Evolutionary conservation across 164 flowering plant species (phyloP).

Genomic region (Vitis cinerea): DNA sequence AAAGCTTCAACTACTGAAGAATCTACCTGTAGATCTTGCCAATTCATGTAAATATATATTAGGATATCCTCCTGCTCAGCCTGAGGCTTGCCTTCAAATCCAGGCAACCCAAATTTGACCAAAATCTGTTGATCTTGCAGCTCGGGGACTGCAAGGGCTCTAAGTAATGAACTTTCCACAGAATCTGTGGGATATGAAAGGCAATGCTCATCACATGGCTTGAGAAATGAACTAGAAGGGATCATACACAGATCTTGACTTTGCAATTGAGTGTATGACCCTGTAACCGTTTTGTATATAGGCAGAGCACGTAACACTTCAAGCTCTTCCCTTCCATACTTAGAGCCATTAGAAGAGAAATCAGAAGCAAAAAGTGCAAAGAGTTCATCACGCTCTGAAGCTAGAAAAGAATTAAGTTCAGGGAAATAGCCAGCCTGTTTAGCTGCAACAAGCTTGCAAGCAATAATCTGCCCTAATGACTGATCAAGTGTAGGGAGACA

Average conservation of each 20-base stretch:
- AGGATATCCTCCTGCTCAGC: constrained; percentile 80
- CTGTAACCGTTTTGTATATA: constrained; percentile 69
- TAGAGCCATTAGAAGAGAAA: constrained; percentile 47
- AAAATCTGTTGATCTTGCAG: constrained; percentile 78
- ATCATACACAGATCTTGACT: constrained; percentile 70
- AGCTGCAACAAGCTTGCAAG: constrained; percentile 80
- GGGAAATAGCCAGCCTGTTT: constrained; percentile 78
- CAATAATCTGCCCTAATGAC: constrained; percentile 77
- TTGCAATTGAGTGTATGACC: constrained; percentile 59
- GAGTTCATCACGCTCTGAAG: constrained; percentile 62
- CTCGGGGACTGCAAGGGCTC: constrained; percentile 78
- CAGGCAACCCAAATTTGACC: constrained; percentile 86
- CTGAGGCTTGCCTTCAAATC: constrained; percentile 64
- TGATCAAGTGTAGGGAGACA: constrained; percentile 60
- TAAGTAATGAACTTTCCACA: constrained; percentile 48
- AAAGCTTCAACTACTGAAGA: constrained; percentile 60
- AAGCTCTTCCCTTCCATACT: constrained; percentile 68
- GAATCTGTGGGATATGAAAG: constrained; percentile 60
- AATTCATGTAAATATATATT: constrained; percentile 70
- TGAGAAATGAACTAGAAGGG: constrained; percentile 76
- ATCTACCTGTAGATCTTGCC: constrained; percentile 81
- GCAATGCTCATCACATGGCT: constrained; percentile 73
- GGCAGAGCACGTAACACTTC: constrained; percentile 80
- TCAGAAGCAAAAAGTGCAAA: constrained; percentile 73
- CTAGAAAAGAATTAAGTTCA: constrained; percentile 49